phyloP scores from a whole-genome alignment of 306 rosid species.

The Malus sylvestris region DNA sequence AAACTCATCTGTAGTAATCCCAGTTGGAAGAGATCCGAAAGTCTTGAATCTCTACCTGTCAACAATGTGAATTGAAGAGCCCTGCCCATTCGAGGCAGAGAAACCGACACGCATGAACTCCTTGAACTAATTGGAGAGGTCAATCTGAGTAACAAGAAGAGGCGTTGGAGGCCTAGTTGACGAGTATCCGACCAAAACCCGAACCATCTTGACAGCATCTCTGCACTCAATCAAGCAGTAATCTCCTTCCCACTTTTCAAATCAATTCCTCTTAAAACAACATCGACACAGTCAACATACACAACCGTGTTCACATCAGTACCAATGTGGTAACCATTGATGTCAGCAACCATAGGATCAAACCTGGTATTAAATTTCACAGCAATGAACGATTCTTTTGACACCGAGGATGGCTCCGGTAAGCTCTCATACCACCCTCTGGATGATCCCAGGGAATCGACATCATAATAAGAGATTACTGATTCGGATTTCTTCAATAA shows the following conservation, averaged over 20 bases:
- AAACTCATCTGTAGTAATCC: too few relatives aligned
- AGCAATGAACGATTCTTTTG: constrained; percentile 47
- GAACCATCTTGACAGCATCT: constrained; percentile 38
- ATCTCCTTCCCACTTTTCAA: constrained; percentile 50
- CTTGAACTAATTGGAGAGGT: constrained; percentile 45
- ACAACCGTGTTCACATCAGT: constrained; percentile 33
- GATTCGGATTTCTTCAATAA: too few relatives aligned
- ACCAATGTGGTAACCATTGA: constrained; percentile 55
- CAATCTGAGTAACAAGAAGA: constrained; percentile 45
- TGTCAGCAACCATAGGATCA: constrained; percentile 57
- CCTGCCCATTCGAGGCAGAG: too few relatives aligned
- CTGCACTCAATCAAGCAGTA: constrained; percentile 67
- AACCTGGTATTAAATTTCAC: constrained; percentile 67
- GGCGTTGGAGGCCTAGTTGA: constrained; percentile 6
- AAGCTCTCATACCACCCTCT: constrained; percentile 54
- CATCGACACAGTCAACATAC: constrained; percentile 48
- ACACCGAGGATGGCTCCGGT: constrained; percentile 20
- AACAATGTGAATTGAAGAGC: too few relatives aligned
- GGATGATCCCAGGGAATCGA: constrained; percentile 24
- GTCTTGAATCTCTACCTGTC: too few relatives aligned
- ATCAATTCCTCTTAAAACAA: constrained; percentile 42
- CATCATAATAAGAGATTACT: background rate
- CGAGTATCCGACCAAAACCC: constrained; percentile 59
- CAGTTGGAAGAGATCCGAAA: too few relatives aligned
- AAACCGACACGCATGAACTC: constrained; percentile 53